Evolutionary conservation across 164 flowering plant species (phyloP), one percentile per base, ranked within the genome.

Genomic region (Chimonanthus salicifolius): DNA sequence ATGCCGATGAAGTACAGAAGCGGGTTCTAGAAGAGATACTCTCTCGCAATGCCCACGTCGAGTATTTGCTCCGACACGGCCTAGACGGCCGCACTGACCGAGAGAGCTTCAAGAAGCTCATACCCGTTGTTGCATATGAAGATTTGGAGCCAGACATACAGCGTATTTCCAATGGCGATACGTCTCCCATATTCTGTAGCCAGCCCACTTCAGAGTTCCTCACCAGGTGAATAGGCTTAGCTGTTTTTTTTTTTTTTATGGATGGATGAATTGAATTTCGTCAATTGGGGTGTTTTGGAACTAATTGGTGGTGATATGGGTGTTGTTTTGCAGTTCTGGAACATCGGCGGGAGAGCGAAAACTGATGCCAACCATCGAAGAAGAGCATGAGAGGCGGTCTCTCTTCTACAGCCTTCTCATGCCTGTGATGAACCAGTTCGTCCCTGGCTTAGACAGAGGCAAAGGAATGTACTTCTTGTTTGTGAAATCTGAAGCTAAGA

Each of bases 381-480:
- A 91, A 66, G 97, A 95, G 77, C 76, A 89, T 0, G 90, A 80
- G 62, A 83, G 99, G 80, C 80, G 99, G 71, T 83, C 89, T 8
- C 60, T 87, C 54, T 83, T 95, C 0, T 88, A 90, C 79, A 89
- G 94, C 78, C 84, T 95, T 3, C 74, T 95, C 58, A 91, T 92
- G 98, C 98, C 99, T 5, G 98, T 93, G 77, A 95, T 95, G 97
- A 83, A 85, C 87, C 96, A 93, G 67, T 85, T 72, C 74, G 92
- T 95, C 8, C 88, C 91, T 60, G 91, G 87, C 4, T 72, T 95
- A 10, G 58, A 94, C 33, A 81, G 90, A 71, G 99, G 98, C 79
- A 95, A 92, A 85, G 98, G 95, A 79, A 92, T 94, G 97, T 91
- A 91, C 82, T 90, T 94, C 79, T 60, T 91, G 74, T 94, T 95